Evolutionary conservation across 1,139 yeast genomes (phyloP).

Genomic region (Kodamaea plutei): DNA sequence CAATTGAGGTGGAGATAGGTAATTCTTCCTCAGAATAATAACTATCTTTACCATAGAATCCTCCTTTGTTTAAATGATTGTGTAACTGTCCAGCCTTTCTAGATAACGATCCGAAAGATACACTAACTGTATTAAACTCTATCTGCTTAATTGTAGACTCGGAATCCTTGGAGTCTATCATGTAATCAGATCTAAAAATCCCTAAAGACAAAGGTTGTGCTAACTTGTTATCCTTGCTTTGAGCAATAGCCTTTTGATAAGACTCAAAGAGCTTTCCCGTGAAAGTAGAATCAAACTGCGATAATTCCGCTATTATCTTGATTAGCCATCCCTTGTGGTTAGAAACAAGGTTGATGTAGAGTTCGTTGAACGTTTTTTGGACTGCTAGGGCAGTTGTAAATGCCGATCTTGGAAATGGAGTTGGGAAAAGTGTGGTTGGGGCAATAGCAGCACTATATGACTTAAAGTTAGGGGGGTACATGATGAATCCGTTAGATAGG

Average conservation of each 20-base stretch:
- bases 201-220: constrained; percentile 75
- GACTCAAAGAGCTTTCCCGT: constrained; percentile 74
- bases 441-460: constrained; percentile 56
- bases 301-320: constrained; percentile 49
- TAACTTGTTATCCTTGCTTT: constrained; percentile 39
- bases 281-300: constrained; percentile 65
- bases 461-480: constrained; percentile 63
- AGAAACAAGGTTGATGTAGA: constrained; percentile 65
- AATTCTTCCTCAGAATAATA: constrained; percentile 48
- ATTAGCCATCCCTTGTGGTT: constrained; percentile 56
- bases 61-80: constrained; percentile 54
- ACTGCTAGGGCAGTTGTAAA: constrained; percentile 65
- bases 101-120: constrained; percentile 90
- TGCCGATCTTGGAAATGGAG: constrained; percentile 71
- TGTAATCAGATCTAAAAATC: constrained; percentile 84
- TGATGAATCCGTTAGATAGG: constrained; percentile 69
- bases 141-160: constrained; percentile 70
- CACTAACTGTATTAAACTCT: constrained; percentile 93
- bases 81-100: constrained; percentile 77
- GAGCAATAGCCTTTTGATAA: constrained; percentile 43
- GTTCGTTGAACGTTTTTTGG: constrained; percentile 66
- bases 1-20: constrained; percentile 64
- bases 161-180: constrained; percentile 50
- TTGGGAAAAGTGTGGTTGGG: constrained; percentile 86
- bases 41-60: constrained; percentile 41